phyloP scores from a whole-genome alignment of 202 grass and related monocot genomes.

The Elaeis oleifera region DNA sequence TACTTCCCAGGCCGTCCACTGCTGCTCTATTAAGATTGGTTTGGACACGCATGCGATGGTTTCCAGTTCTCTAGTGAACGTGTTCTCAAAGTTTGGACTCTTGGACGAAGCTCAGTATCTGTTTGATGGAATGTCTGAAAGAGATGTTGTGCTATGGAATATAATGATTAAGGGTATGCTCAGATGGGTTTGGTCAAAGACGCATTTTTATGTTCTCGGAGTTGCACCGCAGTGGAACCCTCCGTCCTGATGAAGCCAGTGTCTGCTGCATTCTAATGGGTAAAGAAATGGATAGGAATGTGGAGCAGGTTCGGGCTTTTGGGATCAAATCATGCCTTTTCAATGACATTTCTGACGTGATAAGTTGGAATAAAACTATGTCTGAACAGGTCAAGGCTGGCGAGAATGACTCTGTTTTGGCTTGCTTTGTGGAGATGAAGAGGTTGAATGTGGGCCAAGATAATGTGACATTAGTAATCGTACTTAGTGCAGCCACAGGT shows the following conservation, averaged over 20 bases:
- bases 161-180: constrained; percentile 22
- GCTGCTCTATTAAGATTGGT: constrained; percentile 14
- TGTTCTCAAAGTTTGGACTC: constrained; percentile 19
- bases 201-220: constrained; percentile 11
- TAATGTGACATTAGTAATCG: constrained; percentile 20
- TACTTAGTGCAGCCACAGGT: constrained; percentile 16
- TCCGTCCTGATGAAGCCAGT: constrained; percentile 14
- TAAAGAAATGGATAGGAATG: neutral
- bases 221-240: constrained; percentile 12
- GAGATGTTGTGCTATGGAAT: constrained; percentile 25
- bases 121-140: constrained; percentile 19
- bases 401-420: constrained; percentile 5
- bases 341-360: constrained; percentile 10
- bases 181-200: constrained; percentile 6
- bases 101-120: constrained; percentile 11
- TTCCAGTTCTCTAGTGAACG: constrained; percentile 20
- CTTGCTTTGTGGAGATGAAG: constrained; percentile 16
- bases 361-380: constrained; percentile 15
- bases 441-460: constrained; percentile 13
- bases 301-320: constrained; percentile 21
- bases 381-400: constrained; percentile 12
- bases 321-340: constrained; percentile 13
- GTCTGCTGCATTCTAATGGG: constrained; percentile 1
- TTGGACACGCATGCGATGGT: constrained; percentile 11
- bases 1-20: constrained; percentile 12